phyloP scores from a whole-genome alignment of 164 flowering plant genomes.

The Nelumbo lutea region DNA sequence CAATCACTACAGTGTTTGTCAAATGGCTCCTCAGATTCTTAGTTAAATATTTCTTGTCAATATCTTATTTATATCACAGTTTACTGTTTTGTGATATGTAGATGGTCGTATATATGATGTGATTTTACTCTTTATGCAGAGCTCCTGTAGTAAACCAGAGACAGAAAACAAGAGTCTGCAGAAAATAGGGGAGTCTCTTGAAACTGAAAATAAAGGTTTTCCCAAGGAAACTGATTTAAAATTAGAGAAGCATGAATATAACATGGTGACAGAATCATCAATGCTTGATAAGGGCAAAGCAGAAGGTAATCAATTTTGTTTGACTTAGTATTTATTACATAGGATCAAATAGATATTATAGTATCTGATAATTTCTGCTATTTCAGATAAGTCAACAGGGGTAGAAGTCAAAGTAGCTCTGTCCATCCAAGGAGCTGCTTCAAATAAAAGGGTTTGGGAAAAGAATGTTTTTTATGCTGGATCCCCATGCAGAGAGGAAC shows the following conservation, averaged over 20 bases:
- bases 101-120: constrained; percentile 1
- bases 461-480: constrained; percentile 11
- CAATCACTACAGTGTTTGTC: too few species aligned
- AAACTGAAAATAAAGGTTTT: constrained; percentile 12
- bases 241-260: constrained; percentile 5
- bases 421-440: constrained; percentile 1
- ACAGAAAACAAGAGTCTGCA: constrained; percentile 27
- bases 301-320: constrained; percentile 16
- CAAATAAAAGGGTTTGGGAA: constrained; percentile 12
- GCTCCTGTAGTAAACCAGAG: constrained; percentile 29
- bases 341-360: background rate
- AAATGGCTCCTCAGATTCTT: too few species aligned
- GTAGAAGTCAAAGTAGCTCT: constrained; percentile 12
- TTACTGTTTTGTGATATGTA: background rate
- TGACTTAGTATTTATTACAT: constrained; percentile 2
- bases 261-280: constrained; percentile 5
- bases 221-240: constrained; percentile 10
- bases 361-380: background rate
- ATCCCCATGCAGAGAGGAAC: constrained; percentile 12
- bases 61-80: too few species aligned
- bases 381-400: constrained; percentile 19
- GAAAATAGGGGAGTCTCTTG: constrained; percentile 23
- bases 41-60: too few species aligned
- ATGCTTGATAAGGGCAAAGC: constrained; percentile 9
- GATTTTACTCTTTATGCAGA: constrained; percentile 30